Evolutionary conservation across 768 basidiomycete species (phyloP).

Genomic region (Termitomyces titanicus): DNA sequence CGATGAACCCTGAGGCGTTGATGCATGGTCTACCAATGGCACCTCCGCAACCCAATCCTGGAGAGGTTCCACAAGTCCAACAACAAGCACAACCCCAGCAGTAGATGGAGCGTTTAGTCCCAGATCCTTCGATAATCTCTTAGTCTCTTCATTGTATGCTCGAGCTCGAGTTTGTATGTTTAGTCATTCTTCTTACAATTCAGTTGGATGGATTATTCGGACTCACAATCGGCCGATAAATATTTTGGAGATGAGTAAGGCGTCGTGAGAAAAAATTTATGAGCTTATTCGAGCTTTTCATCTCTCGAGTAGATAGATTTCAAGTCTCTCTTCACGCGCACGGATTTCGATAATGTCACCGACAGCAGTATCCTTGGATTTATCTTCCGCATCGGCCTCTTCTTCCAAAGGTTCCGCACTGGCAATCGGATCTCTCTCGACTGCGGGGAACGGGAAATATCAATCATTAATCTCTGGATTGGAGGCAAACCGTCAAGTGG

Average conservation of each 20-base stretch:
- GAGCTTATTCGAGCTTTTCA: not conserved
- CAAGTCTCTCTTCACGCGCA: not conserved
- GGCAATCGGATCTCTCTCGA: conserved; percentile 73
- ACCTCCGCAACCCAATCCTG: conserved; percentile 33
- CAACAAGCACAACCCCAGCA: conserved; percentile 15
- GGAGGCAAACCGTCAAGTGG: conserved; percentile 52
- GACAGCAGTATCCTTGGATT: conserved; percentile 43
- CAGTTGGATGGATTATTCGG: not conserved
- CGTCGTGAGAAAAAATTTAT: not conserved
- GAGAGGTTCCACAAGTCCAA: conserved; percentile 32
- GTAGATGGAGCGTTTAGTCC: not conserved
- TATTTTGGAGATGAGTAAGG: conserved; percentile 8
- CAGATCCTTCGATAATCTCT: not conserved
- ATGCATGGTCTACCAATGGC: conserved; percentile 45
- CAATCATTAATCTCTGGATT: conserved; percentile 64
- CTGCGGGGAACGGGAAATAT: conserved; percentile 78
- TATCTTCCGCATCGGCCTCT: conserved; percentile 16
- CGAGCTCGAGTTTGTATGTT: not conserved
- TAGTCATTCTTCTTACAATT: not conserved
- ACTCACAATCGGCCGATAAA: conserved; percentile 1
- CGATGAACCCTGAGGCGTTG: conserved; percentile 46
- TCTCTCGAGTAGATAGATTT: not conserved
- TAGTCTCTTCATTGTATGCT: not conserved
- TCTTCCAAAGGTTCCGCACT: conserved; percentile 49
- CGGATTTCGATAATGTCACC: conserved; percentile 48